Base-by-base conservation (phyloP, 2,329 filamentous ascomycete genomes). In the Scortechinia acanthostroma region DNA sequence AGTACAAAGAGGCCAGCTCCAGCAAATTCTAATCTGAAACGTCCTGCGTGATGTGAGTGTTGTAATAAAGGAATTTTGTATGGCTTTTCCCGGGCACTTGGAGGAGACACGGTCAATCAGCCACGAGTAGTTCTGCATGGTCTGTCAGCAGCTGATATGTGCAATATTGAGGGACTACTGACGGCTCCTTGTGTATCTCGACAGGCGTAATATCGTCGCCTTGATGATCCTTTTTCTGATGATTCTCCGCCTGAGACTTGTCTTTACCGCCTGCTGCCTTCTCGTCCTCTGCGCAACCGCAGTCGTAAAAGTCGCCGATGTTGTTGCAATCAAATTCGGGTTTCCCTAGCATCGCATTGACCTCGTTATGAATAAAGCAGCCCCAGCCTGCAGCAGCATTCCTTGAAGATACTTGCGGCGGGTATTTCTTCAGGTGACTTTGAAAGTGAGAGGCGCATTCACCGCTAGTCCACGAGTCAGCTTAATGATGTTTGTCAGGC, bases 241-340 rank as follows among this genome's bases (percentile, higher is more conserved):
- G 10, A 40, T 19, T 10, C 10, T 13, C 35, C 14, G 13, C 17
- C 35, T 53, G 51, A 13, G 42, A 54, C 16, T 55, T 60, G 25
- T 65, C 62, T 43, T 71, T 70, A 40, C 35, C 35, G 28, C 51
- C 51, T 6, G 43, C 55, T 16, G 55, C 61, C 25, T 65, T 62
- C 43, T 71, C 70, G 45, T 80, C 75, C 21, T 77, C 75, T 20
- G 69, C 74, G 57, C 80, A 83, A 22, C 79, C 80, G 53, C 80
- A 84, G 54, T 84, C 78, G 56, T 84, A 84, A 50, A 80, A 81
- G 47, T 81, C 77, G 2, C 78, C 80, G 47, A 84, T 77, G 28
- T 82, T 75, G 35, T 70, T 70, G 59, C 80, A 84, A 57, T 83
- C 77, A 54, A 83, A 84, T 19, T 75, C 58, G 3, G 72, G 68